phyloP scores from a whole-genome alignment of 345 rosid species.

The Salix koriyanagi region DNA sequence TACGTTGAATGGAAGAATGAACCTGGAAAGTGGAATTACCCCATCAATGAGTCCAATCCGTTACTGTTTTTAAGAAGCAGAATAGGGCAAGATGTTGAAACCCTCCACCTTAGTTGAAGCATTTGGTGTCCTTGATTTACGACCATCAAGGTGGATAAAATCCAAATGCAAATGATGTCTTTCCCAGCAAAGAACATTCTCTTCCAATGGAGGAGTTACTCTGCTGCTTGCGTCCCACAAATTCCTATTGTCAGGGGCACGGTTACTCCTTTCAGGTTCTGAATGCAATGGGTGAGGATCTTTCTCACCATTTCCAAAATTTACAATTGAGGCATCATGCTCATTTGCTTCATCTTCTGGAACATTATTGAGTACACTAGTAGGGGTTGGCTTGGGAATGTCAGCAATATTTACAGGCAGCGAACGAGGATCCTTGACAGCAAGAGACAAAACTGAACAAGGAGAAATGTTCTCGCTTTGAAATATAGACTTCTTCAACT shows the following conservation, averaged over 20 bases:
- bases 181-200: slow-evolving; percentile 57
- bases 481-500: slow-evolving; percentile 18
- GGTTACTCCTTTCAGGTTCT: slow-evolving; percentile 22
- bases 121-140: slow-evolving; percentile 21
- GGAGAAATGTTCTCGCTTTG: slow-evolving; percentile 40
- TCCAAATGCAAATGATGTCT: slow-evolving; percentile 47
- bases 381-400: slow-evolving; percentile 24
- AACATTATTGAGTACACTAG: slow-evolving; percentile 2
- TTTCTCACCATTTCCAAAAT: slow-evolving; percentile 20
- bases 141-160: slow-evolving; percentile 49
- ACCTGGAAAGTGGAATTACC: slow-evolving; percentile 44
- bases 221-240: slow-evolving; percentile 61
- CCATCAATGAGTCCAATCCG: slow-evolving; percentile 26
- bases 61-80: slow-evolving; percentile 58
- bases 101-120: slow-evolving; percentile 36
- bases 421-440: slow-evolving; percentile 59
- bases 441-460: slow-evolving; percentile 38
- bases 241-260: slow-evolving; percentile 12
- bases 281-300: slow-evolving; percentile 13
- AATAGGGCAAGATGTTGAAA: slow-evolving; percentile 63
- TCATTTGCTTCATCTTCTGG: slow-evolving; percentile 28
- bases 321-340: slow-evolving; percentile 15
- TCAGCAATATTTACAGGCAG: slow-evolving; percentile 24
- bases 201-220: slow-evolving; percentile 55
- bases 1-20: neutral